Conservation (phyloP, 2,329 filamentous ascomycete genomes). For the Didymosphaeria variabile region DNA sequence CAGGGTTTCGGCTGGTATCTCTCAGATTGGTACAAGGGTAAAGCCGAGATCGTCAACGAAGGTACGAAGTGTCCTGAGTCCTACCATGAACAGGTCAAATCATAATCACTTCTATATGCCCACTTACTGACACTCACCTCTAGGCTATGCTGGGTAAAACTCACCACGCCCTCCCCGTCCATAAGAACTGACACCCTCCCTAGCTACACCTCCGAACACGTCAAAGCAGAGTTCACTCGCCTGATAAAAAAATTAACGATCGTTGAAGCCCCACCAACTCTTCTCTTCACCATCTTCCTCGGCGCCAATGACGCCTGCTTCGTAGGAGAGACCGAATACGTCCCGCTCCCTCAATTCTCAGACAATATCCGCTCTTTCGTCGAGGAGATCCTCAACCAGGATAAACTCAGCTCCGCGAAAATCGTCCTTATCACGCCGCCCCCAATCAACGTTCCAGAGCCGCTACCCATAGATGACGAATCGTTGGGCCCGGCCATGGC, state of each 20-base stretch:
- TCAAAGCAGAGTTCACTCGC: slow-evolving; percentile 35
- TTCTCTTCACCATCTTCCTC: slow-evolving; percentile 53
- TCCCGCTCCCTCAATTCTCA: slow-evolving; percentile 46
- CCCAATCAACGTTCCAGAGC: slow-evolving; percentile 43
- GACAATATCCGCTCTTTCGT: slow-evolving; percentile 48
- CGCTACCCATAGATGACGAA: slow-evolving; percentile 9
- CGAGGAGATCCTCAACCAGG: slow-evolving; percentile 43
- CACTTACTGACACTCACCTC: background rate
- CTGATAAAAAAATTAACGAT: slow-evolving; percentile 33
- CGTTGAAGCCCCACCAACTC: slow-evolving; percentile 33
- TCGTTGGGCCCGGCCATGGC: slow-evolving; percentile 13
- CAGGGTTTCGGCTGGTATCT: slow-evolving; percentile 43
- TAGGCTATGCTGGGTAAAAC: slow-evolving; percentile 5
- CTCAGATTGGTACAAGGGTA: slow-evolving; percentile 34
- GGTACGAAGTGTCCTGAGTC: slow-evolving; percentile 24
- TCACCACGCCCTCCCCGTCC: background rate
- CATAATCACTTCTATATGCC: too few species aligned
- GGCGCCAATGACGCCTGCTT: slow-evolving; percentile 53
- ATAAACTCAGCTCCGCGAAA: slow-evolving; percentile 42
- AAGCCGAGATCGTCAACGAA: slow-evolving; percentile 41
- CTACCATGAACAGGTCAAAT: background rate
- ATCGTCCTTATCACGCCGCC: slow-evolving; percentile 51
- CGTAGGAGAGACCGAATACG: slow-evolving; percentile 30
- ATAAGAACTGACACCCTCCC: background rate
- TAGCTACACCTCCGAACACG: slow-evolving; percentile 40